Base-by-base conservation (phyloP, 2,329 filamentous ascomycete species). In the Pyrenophora teres region DNA sequence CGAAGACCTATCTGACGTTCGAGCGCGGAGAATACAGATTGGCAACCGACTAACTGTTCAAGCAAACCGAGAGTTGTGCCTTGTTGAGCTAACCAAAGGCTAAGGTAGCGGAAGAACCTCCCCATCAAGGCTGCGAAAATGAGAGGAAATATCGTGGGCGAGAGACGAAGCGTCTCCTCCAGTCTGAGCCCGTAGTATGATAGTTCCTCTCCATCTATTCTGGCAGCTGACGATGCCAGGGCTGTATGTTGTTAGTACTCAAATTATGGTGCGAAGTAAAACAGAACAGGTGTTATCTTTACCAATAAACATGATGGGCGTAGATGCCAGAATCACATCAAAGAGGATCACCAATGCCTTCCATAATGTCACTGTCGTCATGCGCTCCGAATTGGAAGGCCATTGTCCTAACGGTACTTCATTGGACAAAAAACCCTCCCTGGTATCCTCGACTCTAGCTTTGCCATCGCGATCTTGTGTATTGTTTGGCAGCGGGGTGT, bases 61-160 rank as follows among this genome's bases (percentile, higher is more conserved):
- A 51, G 49, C 5, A 43, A 32, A 6, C 68, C 68, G n/a, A 71
- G 64, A 0, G 63, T 67, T 3, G 63, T 68, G 4, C 68, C 66
- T 15, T 62, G 54, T 43, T 70, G 66, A 7, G 65, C 67, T 3
- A 62, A 52, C 43, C 58, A 68, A 7, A 70, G 47, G 9, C 62
- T 67, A 2, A 67, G 32, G 18, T 63, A 54, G 15, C 65, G 63
- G 35, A 68, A 68, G 30, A 62, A 65, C 10, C 64, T 46, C 10
- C 65, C 65, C 67, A 69, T 69, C 3, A 69, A 52, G 4, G 65
- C 67, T 16, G 67, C 68, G 31, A 68, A 70, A 2, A 69, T 60
- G 5, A 70, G 41, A 2, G 67, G 64, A 32, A 69, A 69, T 2
- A 70, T 60, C 1, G 67, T 70, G 3, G 68, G 67, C 3, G 62